Evolutionary conservation across 768 basidiomycete genomes (phyloP).

Genomic region (Lentinula sp.): DNA sequence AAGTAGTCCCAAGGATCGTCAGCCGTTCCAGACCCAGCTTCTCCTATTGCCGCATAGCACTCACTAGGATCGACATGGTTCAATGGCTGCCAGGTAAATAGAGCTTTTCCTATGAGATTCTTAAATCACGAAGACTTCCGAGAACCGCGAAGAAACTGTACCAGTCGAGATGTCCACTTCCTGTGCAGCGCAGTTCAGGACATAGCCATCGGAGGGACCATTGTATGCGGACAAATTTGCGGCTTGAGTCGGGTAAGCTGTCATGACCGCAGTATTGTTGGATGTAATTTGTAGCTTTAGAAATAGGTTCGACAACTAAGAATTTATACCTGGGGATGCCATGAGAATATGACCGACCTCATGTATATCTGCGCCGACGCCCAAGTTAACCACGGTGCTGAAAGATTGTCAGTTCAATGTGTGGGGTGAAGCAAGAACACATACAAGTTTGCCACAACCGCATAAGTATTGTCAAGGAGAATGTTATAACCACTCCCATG

Average conservation of each 20-base stretch:
- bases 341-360: neutral
- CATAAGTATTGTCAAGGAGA: neutral
- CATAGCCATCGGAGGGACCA: neutral
- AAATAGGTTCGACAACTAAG: neutral
- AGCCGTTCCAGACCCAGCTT: neutral
- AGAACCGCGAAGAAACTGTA: neutral
- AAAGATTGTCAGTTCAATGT: neutral
- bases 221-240: neutral
- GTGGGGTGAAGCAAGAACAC: neutral
- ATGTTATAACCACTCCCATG: neutral
- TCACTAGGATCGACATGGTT: constrained; percentile 1
- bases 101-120: neutral
- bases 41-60: constrained; percentile 1
- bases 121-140: neutral
- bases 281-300: neutral
- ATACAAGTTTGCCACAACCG: constrained; percentile 1
- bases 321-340: neutral
- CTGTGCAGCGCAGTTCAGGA: neutral
- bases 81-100: neutral
- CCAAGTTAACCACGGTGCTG: neutral
- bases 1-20: constrained; percentile 6
- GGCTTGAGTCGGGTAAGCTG: neutral
- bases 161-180: neutral
- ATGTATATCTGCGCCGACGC: neutral
- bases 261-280: neutral